These are phyloP conservation scores for Taxillus chinensis DNA, from an alignment of 164 flowering plant genomes.

Conservation along the genomic window DNA sequence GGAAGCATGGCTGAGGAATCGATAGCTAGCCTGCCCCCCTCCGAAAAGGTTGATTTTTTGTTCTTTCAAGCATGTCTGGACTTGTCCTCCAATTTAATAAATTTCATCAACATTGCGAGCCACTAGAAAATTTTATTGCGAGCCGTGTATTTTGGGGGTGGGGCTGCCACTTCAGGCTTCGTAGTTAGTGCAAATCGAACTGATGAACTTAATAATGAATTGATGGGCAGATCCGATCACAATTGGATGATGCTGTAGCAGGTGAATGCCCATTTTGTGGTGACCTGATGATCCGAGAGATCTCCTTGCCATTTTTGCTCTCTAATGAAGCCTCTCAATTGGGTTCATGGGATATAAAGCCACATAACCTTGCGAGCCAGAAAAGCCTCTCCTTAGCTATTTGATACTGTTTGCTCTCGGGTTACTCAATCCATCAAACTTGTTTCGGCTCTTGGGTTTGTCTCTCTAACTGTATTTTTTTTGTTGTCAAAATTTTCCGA, in stretches of 20 bases:
- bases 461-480: too few species aligned
- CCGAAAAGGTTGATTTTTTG: slow-evolving; percentile 56
- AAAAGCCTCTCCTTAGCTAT: slow-evolving; percentile 49
- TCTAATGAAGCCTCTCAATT: slow-evolving; percentile 54
- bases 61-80: not conserved
- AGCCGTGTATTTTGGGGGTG: too few species aligned
- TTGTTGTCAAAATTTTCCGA: too few species aligned
- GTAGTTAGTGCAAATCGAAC: not conserved
- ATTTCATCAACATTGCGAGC: too few species aligned
- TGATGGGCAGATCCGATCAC: slow-evolving; percentile 61
- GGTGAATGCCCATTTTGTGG: slow-evolving; percentile 99
- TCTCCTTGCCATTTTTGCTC: slow-evolving; percentile 66
- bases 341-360: slow-evolving; percentile 76
- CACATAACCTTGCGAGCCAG: slow-evolving; percentile 43
- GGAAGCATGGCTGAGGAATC: slow-evolving; percentile 43
- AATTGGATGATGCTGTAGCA: slow-evolving; percentile 93
- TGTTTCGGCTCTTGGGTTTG: too few species aligned
- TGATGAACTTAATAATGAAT: slow-evolving; percentile 1
- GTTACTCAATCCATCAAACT: too few species aligned
- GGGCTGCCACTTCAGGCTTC: not conserved
- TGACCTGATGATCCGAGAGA: slow-evolving; percentile 88
- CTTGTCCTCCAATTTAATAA: too few species aligned
- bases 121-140: too few species aligned
- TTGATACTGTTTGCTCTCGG: slow-evolving; percentile 16
- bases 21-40: slow-evolving; percentile 43